Percentiles rank a stretch among this genome's conserved stretches.
phyloP scores from a whole-genome alignment of 768 basidiomycete species.

The Trametes coccinea region DNA sequence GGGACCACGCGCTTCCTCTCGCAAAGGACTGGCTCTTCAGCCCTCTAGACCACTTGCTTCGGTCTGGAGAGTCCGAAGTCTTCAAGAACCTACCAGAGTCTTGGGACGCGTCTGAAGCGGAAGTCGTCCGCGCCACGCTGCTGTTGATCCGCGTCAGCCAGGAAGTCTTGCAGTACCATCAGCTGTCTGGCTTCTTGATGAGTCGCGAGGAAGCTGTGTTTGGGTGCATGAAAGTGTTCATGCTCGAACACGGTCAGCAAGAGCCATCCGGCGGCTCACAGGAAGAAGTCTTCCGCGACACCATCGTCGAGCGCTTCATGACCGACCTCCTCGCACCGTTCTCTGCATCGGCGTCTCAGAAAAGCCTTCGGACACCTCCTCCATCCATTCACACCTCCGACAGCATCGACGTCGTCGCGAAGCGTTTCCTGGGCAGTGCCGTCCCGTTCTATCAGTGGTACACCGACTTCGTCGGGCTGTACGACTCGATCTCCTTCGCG shows the following conservation, averaged over 20 bases:
- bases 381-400: slow-evolving; percentile 23
- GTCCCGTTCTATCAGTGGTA: slow-evolving; percentile 94
- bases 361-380: slow-evolving; percentile 20
- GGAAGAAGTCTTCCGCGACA: slow-evolving; percentile 83
- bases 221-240: slow-evolving; percentile 89
- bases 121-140: slow-evolving; percentile 70
- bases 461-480: slow-evolving; percentile 87
- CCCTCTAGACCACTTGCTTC: slow-evolving; percentile 77
- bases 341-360: slow-evolving; percentile 34
- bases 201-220: slow-evolving; percentile 63
- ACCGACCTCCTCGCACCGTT: slow-evolving; percentile 57
- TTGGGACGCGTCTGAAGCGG: slow-evolving; percentile 82
- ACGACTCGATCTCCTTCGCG: slow-evolving; percentile 87
- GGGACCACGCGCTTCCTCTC: slow-evolving; percentile 44
- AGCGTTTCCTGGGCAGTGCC: slow-evolving; percentile 57
- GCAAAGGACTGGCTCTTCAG: slow-evolving; percentile 65
- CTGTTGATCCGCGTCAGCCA: slow-evolving; percentile 55
- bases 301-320: slow-evolving; percentile 59
- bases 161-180: slow-evolving; percentile 45
- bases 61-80: slow-evolving; percentile 71
- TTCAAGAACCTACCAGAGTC: slow-evolving; percentile 64
- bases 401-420: slow-evolving; percentile 55
- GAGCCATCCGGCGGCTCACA: slow-evolving; percentile 23
- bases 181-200: slow-evolving; percentile 44
- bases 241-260: slow-evolving; percentile 86